A percentile compares a stretch with the other conserved stretches of the same genome.
phyloP scores from a whole-genome alignment of 805 yeast genomes.

The Allodekkera sacchari region DNA sequence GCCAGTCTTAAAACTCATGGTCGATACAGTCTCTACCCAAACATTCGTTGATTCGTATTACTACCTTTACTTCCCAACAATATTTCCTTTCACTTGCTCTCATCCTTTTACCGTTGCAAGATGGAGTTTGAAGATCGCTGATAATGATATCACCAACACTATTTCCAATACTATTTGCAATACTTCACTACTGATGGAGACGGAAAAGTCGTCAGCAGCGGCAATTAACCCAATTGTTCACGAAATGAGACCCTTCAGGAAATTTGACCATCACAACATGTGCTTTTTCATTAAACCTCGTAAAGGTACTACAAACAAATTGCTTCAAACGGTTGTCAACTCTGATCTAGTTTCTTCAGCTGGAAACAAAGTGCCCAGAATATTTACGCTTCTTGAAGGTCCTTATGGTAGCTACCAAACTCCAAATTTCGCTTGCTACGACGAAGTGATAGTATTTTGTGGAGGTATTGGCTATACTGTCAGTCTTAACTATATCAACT shows the following conservation, averaged over 20 bases:
- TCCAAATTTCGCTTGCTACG: slow-evolving; percentile 1
- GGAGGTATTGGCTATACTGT: slow-evolving; percentile 8
- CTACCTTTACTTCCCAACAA: slow-evolving; percentile 5
- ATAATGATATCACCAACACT: too few relatives aligned
- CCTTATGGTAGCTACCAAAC: slow-evolving; percentile 7
- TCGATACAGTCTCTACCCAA: neutral
- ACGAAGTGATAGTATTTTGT: slow-evolving; percentile 2
- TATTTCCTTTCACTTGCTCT: slow-evolving; percentile 39
- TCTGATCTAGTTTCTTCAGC: neutral
- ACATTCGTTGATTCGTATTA: slow-evolving; percentile 3
- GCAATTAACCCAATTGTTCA: neutral
- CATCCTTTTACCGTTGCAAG: slow-evolving; percentile 53
- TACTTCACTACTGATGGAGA: too few relatives aligned
- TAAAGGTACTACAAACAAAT: slow-evolving; percentile 4
- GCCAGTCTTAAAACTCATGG: neutral
- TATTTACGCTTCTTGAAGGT: slow-evolving; percentile 5
- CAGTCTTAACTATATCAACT: slow-evolving; percentile 1
- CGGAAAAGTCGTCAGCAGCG: neutral
- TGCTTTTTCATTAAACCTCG: slow-evolving; percentile 4
- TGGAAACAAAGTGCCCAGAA: slow-evolving; percentile 1
- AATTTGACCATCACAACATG: too few relatives aligned
- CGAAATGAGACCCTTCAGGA: too few relatives aligned
- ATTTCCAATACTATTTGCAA: too few relatives aligned
- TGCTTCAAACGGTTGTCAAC: neutral
- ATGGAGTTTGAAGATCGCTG: slow-evolving; percentile 3